Evolutionary conservation across 345 rosid species (phyloP), one percentile per base, ranked within the genome.

Genomic region (Lenwebbia sp.): DNA sequence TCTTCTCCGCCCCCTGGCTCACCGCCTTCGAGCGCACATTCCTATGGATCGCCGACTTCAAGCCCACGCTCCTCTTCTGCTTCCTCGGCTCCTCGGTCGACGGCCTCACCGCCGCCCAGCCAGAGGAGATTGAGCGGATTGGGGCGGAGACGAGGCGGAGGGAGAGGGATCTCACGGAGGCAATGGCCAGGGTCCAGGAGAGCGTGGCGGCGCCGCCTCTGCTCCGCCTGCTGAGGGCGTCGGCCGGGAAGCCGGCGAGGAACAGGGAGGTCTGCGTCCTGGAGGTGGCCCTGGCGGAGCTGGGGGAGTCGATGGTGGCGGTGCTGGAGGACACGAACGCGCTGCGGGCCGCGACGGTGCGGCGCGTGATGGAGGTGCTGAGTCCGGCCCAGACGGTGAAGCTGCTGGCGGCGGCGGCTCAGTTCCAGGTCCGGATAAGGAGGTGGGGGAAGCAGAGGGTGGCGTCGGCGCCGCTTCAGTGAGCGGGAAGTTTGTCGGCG

Each of bases 1-100:
- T 90, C 89, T 51, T 88, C 50, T 75, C 92, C 23, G 91, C 91
- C 1, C 93, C 93, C 8, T 92, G 93, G 93, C 85, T 93, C 54
- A 90, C 85, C 70, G 44, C 90, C 37, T 83, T 88, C 56, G 94
- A 89, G 83, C 88, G 85, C 51, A 52, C 87, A 9, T 60, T 91
- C 52, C 88, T 88, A 23, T 91, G 95, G 90, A 40, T 91, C 37
- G 90, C 90, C 50, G 92, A 87, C 58, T 91, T 90, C 85, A 89
- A 87, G 52, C 93, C 93, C 15, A 83, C 88, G 2, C n/a, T 91
- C 22, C 55, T 90, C 44, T 90, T 91, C 83, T 88, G 84, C 47
- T 30, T 93, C n/a, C 62, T 89, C 12, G 30, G 40, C 51, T 55
- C 49, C 78, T 52, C 87, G 7, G 87, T 88, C 3, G 47, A 47